Percentiles rank a stretch among this genome's conserved stretches.
phyloP scores from a whole-genome alignment of 768 basidiomycete genomes.

The Trametes coccinea region DNA sequence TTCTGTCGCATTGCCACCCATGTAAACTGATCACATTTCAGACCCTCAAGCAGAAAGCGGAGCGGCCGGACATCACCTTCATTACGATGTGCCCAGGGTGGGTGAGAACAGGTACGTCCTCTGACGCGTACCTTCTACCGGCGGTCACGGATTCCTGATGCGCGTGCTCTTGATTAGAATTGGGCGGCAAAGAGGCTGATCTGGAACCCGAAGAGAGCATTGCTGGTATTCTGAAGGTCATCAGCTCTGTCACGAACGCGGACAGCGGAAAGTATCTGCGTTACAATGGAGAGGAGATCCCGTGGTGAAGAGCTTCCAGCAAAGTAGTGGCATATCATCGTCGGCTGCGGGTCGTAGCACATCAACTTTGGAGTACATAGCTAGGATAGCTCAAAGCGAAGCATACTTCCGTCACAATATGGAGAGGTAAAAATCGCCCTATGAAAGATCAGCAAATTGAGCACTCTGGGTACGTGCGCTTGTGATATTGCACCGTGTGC shows the following conservation, averaged over 20 bases:
- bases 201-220: constrained; percentile 16
- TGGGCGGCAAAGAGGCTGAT: constrained; percentile 14
- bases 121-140: background rate
- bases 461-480: no score
- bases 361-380: no score
- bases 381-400: no score
- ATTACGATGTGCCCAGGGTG: constrained; percentile 17
- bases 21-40: background rate
- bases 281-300: constrained; percentile 10
- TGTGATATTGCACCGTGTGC: no score
- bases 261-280: constrained; percentile 18
- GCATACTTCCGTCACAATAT: no score
- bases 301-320: constrained; percentile 9
- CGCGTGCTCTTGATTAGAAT: constrained; percentile 1
- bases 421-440: no score
- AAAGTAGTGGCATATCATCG: no score
- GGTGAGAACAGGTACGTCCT: constrained; percentile 25
- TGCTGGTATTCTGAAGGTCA: constrained; percentile 7
- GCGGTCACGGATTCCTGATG: background rate
- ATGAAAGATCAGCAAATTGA: no score
- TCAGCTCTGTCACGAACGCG: background rate
- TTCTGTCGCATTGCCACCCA: background rate
- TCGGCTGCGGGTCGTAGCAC: no score
- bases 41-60: constrained; percentile 17
- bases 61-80: constrained; percentile 13